Base-by-base conservation (phyloP, 257 asterid genomes). In the Solanum ossicruentum region DNA sequence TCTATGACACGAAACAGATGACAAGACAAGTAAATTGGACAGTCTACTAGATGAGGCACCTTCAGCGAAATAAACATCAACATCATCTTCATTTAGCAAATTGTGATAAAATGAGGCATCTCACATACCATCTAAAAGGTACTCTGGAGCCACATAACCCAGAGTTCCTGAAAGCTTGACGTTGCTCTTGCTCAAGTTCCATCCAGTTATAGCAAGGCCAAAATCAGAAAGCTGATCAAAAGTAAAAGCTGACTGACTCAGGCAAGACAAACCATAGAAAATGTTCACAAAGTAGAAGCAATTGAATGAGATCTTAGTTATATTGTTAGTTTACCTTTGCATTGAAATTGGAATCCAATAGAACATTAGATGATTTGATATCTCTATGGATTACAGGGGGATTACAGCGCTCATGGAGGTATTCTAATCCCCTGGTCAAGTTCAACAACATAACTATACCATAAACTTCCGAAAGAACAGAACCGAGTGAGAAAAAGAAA, bases 111-210 rank as follows among this genome's bases (percentile, higher is more conserved):
- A 54, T 78, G 60, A 65, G 83, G 26, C 10, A 45, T 77, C 49
- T 51, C 45, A 52, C 91, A 79, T 91, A 95, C 98, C 98, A 84
- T 95, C 98, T 69, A 94, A 84, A 63, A 95, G 91, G 86, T 95
- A 95, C 88, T 93, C 98, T 2, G 98, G 98, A 83, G 98, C 98
- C 70, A 93, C 94, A 86, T 93, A 93, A 52, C 99, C 99, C 92
- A 92, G 87, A 83, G 98, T 93, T 87, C 98, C 98, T 2, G 99
- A 93, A 92, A 95, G 91, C 92, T 93, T 93, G 72, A 91, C 85
- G 75, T 67, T 91, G 80, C 85, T 88, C 89, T 91, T 93, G 91
- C 82, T 92, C 1, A 89, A 88, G 85, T 90, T 92, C 66, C 92
- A 96, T 78, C 94, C 97, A 58, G 87, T 85, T 58, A 93, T 86